These are phyloP conservation scores for Lactifluus subvellereus DNA, from an alignment of 768 basidiomycete genomes.

Conservation along the genomic window DNA sequence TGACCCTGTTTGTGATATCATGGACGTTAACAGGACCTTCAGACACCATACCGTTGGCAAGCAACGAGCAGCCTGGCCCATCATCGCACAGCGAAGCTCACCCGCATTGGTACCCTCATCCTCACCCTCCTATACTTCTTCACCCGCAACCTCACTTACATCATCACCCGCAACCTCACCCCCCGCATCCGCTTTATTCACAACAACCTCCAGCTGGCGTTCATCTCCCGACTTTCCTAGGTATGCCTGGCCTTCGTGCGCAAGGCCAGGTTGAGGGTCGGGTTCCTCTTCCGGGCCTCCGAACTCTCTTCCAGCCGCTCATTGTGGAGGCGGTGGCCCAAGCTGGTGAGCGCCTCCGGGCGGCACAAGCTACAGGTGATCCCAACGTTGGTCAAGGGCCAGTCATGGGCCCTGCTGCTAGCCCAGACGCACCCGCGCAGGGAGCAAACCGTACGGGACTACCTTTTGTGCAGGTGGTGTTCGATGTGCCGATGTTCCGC, in stretches of 20 bases:
- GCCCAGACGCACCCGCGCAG: neutral
- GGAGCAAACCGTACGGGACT: neutral
- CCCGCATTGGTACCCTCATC: neutral
- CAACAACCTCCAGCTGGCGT: neutral
- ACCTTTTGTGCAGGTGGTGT: conserved; percentile 15
- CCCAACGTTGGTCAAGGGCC: neutral
- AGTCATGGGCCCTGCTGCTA: neutral
- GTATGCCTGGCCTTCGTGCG: conserved; percentile 18
- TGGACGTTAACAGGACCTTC: neutral
- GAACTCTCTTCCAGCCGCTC: conserved; percentile 21
- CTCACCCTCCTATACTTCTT: conserved; percentile 1
- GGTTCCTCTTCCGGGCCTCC: conserved; percentile 20
- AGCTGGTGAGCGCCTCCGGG: conserved; percentile 15
- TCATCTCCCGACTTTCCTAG: conserved; percentile 8
- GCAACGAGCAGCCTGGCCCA: neutral
- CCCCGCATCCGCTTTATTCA: neutral
- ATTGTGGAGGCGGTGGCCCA: conserved; percentile 17
- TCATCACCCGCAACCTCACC: neutral
- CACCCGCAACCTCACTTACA: conserved; percentile 1
- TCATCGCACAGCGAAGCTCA: neutral
- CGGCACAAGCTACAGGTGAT: conserved; percentile 6
- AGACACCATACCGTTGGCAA: conserved; percentile 2
- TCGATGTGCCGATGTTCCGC: conserved; percentile 17
- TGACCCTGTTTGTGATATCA: neutral
- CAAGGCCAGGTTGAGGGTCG: conserved; percentile 20